Percentiles rank a stretch among this genome's conserved stretches.
phyloP scores from a whole-genome alignment of 1,284 basidiomycete species.

The Agroathelia rolfsii region DNA sequence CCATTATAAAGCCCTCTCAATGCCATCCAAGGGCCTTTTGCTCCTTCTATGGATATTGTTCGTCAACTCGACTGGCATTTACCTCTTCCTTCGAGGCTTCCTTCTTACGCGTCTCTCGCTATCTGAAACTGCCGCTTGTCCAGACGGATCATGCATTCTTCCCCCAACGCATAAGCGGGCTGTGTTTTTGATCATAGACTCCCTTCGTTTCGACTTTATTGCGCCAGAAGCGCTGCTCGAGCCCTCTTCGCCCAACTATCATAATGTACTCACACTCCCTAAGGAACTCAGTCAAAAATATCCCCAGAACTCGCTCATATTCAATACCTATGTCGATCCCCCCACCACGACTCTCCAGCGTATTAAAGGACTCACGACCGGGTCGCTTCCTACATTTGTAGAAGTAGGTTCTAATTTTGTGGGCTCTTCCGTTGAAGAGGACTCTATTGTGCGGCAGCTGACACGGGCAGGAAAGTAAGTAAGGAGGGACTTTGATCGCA shows the following conservation, averaged over 20 bases:
- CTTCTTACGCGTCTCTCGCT: conserved; percentile 78
- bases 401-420: conserved; percentile 92
- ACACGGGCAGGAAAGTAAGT: conserved; percentile 47
- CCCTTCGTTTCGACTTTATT: conserved; percentile 92
- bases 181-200: conserved; percentile 84
- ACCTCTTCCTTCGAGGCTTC: conserved; percentile 84
- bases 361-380: conserved; percentile 92
- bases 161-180: conserved; percentile 67
- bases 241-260: conserved; percentile 63
- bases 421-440: conserved; percentile 78
- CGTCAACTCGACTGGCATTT: conserved; percentile 53
- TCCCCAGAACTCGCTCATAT: conserved; percentile 74
- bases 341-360: conserved; percentile 94
- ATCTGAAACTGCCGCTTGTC: conserved; percentile 44
- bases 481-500: conserved; percentile 15
- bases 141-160: conserved; percentile 27
- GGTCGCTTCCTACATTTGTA: conserved; percentile 92
- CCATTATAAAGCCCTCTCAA: too few relatives aligned
- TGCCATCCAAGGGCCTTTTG: conserved; percentile 13
- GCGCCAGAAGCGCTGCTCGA: conserved; percentile 57
- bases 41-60: conserved; percentile 52
- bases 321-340: conserved; percentile 87
- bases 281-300: conserved; percentile 39
- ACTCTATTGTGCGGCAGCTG: conserved; percentile 65
- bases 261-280: conserved; percentile 78